A percentile compares a stretch with the other conserved stretches of the same genome.
phyloP scores from a whole-genome alignment of 352 stramenopile species.

The Pythium utonaiense region DNA sequence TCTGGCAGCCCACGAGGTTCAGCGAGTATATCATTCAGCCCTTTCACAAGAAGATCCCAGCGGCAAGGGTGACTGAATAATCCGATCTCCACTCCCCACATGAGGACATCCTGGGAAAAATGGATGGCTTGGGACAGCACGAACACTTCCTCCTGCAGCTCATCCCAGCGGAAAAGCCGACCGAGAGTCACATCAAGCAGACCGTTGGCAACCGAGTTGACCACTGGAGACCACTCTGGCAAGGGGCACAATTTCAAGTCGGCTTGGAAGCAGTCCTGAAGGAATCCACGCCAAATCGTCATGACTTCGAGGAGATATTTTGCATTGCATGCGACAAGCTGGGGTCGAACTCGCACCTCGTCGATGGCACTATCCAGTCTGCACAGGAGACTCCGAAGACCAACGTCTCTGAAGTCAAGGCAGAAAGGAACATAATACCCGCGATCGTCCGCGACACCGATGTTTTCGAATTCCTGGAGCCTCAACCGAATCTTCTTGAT shows the following conservation, averaged over 20 bases:
- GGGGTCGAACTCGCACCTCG: background rate
- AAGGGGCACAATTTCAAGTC: slow-evolving; percentile 7
- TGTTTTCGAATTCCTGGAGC: slow-evolving; percentile 28
- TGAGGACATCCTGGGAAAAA: slow-evolving; percentile 12
- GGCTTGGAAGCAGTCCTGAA: slow-evolving; percentile 16
- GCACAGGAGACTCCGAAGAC: slow-evolving; percentile 24
- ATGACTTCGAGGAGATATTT: background rate
- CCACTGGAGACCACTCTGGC: background rate
- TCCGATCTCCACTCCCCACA: slow-evolving; percentile 20
- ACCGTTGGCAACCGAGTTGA: background rate
- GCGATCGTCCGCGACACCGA: slow-evolving; percentile 1
- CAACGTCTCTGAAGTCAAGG: slow-evolving; percentile 47
- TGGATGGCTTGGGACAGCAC: background rate
- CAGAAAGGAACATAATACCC: slow-evolving; percentile 66
- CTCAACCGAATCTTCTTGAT: slow-evolving; percentile 60
- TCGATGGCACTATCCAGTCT: slow-evolving; percentile 7
- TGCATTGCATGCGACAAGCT: background rate
- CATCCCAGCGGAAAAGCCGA: background rate
- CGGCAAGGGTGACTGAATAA: slow-evolving; percentile 12
- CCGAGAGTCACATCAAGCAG: slow-evolving; percentile 11
- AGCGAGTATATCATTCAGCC: background rate
- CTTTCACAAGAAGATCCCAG: slow-evolving; percentile 11
- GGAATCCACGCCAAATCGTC: slow-evolving; percentile 12
- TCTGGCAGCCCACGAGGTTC: background rate
- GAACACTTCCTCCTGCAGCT: background rate